These are phyloP conservation scores for Tilletia walkeri DNA, from an alignment of 1,284 basidiomycete species.

Conservation along the genomic window DNA sequence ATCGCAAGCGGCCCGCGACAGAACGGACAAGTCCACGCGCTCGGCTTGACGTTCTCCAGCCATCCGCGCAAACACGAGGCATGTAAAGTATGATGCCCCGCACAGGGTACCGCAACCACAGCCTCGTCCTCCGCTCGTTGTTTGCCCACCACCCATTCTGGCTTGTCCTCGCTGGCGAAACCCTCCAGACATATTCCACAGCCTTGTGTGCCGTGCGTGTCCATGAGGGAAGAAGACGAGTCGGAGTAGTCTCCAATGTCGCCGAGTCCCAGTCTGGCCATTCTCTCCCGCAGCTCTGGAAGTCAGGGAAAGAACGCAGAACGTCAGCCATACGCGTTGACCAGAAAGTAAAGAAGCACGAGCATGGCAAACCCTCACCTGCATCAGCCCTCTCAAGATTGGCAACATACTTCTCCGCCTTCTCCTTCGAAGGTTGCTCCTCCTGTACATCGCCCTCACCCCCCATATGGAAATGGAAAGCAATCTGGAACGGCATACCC, in stretches of 20 bases:
- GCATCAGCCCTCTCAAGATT: conserved; percentile 48
- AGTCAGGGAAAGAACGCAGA: neutral
- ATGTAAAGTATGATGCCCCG: conserved; percentile 49
- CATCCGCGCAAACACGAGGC: conserved; percentile 43
- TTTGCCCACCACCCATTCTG: conserved; percentile 43
- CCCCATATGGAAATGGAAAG: conserved; percentile 19
- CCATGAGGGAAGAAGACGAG: conserved; percentile 1
- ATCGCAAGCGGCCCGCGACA: conserved; percentile 36
- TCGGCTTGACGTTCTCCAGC: conserved; percentile 41
- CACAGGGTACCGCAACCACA: conserved; percentile 49
- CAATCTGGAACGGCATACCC: conserved; percentile 27
- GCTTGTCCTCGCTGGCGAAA: conserved; percentile 44
- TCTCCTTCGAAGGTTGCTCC: conserved; percentile 36
- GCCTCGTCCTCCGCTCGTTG: conserved; percentile 35
- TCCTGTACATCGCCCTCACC: conserved; percentile 21
- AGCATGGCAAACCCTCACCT: neutral
- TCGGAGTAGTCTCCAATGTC: conserved; percentile 38
- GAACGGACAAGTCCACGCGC: conserved; percentile 51
- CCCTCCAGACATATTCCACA: conserved; percentile 50
- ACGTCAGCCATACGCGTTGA: neutral
- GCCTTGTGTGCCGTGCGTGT: conserved; percentile 29
- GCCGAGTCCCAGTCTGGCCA: conserved; percentile 46
- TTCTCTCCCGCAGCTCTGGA: conserved; percentile 44
- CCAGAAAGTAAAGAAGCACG: neutral
- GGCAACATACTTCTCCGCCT: conserved; percentile 37